Evolutionary conservation across 257 asterid genomes (phyloP), one percentile per base, ranked within the genome.

Genomic region (Gentiana straminea): DNA sequence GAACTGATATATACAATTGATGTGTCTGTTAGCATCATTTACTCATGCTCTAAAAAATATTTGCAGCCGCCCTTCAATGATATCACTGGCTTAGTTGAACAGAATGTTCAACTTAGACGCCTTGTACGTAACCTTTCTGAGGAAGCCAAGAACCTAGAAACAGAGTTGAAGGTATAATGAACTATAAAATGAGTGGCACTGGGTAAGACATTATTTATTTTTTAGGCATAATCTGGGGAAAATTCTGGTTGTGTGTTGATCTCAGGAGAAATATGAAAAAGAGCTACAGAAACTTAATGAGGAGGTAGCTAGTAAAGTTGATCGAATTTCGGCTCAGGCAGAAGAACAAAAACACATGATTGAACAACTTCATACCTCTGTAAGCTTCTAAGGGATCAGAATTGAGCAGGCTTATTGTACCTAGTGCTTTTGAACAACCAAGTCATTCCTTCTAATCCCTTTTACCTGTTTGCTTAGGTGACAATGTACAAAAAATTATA

Each of bases 321-420:
- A 74, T 62, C 78, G 88, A 0, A 84, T 87, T 45, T 73, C 85
- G 67, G 73, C 63, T 47, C 81, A 86, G 63, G 92, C 95, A 8
- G 93, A 91, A 77, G 95, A 91, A 62, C 98, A 87, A 72, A 79
- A 63, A 11, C 74, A 52, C 45, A 91, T 91, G 98, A 83, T 91
- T 63, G 95, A 83, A 76, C 83, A 95, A 13, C 97, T 91, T 64
- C 97, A 91, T 72, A 49, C 81, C 45, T 85, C 98, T 54, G 24
- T 24, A 24, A 24, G 24, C 24, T 24, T 24, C 24, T 24, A 24
- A 24, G 24, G 0, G 24, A 24, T 1, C 24, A 24, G 24, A 1
- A 24, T 24, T 24, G 24, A 24, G 24, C 24, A 24, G 24, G 24
- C 24, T 24, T 24, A 24, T 24, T 24, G 24, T 24, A 24, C 24